Conservation (phyloP, 208 protist species). For the Leptomonas seymouri region DNA sequence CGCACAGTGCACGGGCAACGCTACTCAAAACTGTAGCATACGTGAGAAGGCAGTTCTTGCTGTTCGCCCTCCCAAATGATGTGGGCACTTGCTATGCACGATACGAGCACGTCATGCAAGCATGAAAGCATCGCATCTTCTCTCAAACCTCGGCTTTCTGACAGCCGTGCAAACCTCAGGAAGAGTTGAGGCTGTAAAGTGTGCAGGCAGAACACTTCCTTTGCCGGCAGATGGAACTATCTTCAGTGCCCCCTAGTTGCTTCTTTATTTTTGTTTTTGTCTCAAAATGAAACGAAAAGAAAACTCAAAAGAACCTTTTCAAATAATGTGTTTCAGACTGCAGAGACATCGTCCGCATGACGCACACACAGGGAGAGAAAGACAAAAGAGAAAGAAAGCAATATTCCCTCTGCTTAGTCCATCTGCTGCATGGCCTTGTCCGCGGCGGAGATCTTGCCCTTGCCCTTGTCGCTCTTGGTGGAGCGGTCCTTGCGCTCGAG, state of each 20-base stretch:
- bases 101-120: no score
- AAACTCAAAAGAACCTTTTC: constrained; percentile 17
- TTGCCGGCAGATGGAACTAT: no score
- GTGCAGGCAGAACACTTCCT: no score
- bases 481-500: constrained; percentile 95
- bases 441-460: constrained; percentile 91
- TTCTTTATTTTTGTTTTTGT: constrained; percentile 7
- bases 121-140: no score
- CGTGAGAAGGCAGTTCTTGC: no score
- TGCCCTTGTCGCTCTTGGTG: constrained; percentile 90
- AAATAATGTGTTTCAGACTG: constrained; percentile 23
- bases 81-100: no score
- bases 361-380: constrained; percentile 1
- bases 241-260: background rate
- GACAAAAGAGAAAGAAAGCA: constrained; percentile 10
- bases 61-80: no score
- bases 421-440: constrained; percentile 94
- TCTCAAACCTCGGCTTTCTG: no score
- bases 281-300: background rate
- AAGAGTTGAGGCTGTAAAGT: no score
- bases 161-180: no score
- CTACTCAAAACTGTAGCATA: no score
- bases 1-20: no score
- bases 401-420: constrained; percentile 64
- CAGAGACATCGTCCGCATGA: constrained; percentile 1